Evolutionary conservation across 441 rosid genomes (phyloP).

Genomic region (Brassica hybrid): DNA sequence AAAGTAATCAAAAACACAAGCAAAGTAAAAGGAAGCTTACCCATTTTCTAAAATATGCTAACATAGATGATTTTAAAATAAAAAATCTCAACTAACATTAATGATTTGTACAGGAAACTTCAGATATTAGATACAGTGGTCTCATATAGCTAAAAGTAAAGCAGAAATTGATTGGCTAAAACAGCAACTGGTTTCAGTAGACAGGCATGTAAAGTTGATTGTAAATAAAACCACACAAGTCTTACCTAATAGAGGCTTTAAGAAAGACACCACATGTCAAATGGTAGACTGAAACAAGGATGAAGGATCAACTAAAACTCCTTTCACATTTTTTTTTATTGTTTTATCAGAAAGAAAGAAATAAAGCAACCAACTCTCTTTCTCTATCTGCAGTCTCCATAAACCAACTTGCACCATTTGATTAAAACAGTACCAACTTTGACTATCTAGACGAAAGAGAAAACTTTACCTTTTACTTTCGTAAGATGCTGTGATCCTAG

Average conservation of each 20-base stretch:
- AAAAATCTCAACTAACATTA: slow-evolving; percentile 19
- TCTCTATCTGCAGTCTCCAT: slow-evolving; percentile 26
- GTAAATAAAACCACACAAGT: slow-evolving; percentile 32
- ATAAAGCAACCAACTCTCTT: slow-evolving; percentile 37
- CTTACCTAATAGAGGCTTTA: slow-evolving; percentile 24
- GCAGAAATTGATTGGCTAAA: slow-evolving; percentile 25
- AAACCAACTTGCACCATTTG: slow-evolving; percentile 32
- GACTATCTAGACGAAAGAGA: slow-evolving; percentile 25
- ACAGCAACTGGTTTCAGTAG: slow-evolving; percentile 29
- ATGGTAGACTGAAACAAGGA: slow-evolving; percentile 38
- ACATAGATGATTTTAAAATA: slow-evolving; percentile 31
- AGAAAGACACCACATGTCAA: slow-evolving; percentile 38
- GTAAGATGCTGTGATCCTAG: slow-evolving; percentile 16
- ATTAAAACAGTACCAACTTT: slow-evolving; percentile 25
- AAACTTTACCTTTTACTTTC: slow-evolving; percentile 28
- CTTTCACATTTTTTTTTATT: slow-evolving; percentile 12
- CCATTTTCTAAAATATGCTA: slow-evolving; percentile 20
- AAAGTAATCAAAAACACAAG: slow-evolving; percentile 26
- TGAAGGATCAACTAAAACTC: slow-evolving; percentile 31
- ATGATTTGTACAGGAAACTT: slow-evolving; percentile 25
- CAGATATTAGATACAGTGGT: slow-evolving; percentile 13
- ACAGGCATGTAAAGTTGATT: slow-evolving; percentile 28
- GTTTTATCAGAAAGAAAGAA: slow-evolving; percentile 26
- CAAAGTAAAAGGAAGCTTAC: slow-evolving; percentile 22
- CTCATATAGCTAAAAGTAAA: slow-evolving; percentile 10